Percentiles rank a stretch among this genome's conserved stretches.
phyloP scores from a whole-genome alignment of 1,139 yeast species.

The Lodderomyces orthopsilosis region DNA sequence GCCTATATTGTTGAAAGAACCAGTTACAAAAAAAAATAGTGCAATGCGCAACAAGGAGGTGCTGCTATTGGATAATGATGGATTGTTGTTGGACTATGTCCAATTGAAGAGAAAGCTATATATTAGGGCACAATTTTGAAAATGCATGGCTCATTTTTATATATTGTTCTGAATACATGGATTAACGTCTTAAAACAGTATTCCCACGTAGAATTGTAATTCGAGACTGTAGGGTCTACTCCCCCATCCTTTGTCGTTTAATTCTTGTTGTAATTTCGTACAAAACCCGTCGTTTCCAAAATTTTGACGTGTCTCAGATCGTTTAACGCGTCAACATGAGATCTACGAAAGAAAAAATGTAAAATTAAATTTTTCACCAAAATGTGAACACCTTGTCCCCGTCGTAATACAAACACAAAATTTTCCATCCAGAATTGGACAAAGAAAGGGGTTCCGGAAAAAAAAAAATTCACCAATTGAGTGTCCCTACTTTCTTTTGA shows the following conservation, averaged over 20 bases:
- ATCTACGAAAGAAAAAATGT: too few species aligned
- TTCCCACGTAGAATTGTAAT: not conserved
- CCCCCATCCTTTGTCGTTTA: too few species aligned
- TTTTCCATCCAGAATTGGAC: too few species aligned
- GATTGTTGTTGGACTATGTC: constrained; percentile 27
- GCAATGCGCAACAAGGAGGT: constrained; percentile 4
- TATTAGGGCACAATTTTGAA: constrained; percentile 19
- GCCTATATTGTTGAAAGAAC: constrained; percentile 24
- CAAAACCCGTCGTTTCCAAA: too few species aligned
- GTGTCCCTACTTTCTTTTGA: not conserved
- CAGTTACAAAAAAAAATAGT: not conserved
- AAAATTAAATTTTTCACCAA: too few species aligned
- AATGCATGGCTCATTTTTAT: not conserved
- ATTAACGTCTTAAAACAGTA: not conserved
- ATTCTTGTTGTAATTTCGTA: too few species aligned
- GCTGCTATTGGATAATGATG: constrained; percentile 13
- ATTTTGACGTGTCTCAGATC: not conserved
- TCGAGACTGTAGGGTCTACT: not conserved
- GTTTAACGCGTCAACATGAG: not conserved
- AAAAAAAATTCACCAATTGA: not conserved
- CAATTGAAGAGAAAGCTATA: constrained; percentile 26
- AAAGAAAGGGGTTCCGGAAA: not conserved
- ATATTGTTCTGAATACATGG: too few species aligned
- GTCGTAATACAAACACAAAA: not conserved
- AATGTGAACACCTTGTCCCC: not conserved